These are phyloP conservation scores for Tylopilus balloui DNA, from an alignment of 768 basidiomycete genomes.

Conservation along the genomic window DNA sequence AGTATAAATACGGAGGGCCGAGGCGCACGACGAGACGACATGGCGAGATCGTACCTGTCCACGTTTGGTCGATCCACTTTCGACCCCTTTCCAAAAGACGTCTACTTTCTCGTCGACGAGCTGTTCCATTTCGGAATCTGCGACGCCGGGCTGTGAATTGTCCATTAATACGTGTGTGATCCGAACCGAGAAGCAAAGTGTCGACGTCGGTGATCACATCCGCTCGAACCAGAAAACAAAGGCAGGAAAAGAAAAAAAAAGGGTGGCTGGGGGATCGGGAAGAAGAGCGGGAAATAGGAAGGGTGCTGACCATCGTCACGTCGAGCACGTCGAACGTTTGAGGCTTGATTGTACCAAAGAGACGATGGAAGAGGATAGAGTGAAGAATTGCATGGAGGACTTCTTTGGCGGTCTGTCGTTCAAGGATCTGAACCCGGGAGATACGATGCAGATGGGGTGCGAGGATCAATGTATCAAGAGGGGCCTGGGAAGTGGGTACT, in stretches of 20 bases:
- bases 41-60: constrained; percentile 52
- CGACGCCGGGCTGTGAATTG: constrained; percentile 66
- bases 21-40: neutral
- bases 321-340: constrained; percentile 76
- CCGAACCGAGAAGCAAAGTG: neutral
- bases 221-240: neutral
- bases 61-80: constrained; percentile 54
- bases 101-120: constrained; percentile 76
- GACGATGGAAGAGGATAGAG: constrained; percentile 75
- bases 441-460: too few species aligned
- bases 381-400: constrained; percentile 76
- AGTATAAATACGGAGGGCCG: neutral
- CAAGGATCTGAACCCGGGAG: constrained; percentile 51
- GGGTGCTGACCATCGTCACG: constrained; percentile 66
- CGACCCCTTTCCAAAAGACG: constrained; percentile 72
- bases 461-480: neutral
- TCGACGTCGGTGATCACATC: neutral
- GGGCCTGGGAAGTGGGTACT: neutral
- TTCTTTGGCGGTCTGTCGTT: constrained; percentile 68
- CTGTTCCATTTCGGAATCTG: constrained; percentile 65
- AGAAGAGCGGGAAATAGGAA: neutral
- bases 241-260: too few species aligned
- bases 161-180: neutral
- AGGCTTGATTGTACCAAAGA: constrained; percentile 77
- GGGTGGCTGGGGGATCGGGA: neutral